Evolutionary conservation across 495 filamentous ascomycete species (phyloP), one percentile per base, ranked within the genome.

Genomic region (Penicillium diatomitis): DNA sequence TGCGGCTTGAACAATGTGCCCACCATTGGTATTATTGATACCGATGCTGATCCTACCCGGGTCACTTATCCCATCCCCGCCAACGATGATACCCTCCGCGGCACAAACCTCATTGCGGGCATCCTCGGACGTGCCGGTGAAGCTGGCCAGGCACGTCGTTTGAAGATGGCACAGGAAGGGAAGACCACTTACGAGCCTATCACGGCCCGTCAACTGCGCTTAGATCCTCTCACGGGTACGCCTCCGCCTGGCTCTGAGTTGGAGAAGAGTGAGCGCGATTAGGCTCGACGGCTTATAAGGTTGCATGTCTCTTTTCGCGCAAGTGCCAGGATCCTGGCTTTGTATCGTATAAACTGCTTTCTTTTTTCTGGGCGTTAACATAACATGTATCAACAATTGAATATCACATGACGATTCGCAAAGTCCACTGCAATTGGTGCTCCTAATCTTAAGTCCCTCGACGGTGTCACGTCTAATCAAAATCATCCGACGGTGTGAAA

Each of bases 41-140:
- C 92, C 0, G 84, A 99, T 68, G 82, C 86, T 5, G 81, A 99
- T 68, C 88, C 92, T 4, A 88, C 87, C 2, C 88, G 87, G 75
- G 88, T 97, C 32, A 99, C 92, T 5, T 99, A 99, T 66, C 87
- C 88, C 3, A 96, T 99, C 54, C 92, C 92, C 4, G 86, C 88
- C 12, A 99, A 99, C 62, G 92, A 99, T 60, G 92, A 99, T 67
- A 94, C 88, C 80, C 57, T 96, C 55, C 83, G 90, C 12, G 81
- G 83, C 51, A 75, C 88, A 11, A 76, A 82, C 56, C 72, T 97
- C 49, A 89, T 99, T 60, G 86, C 86, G 7, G 87, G 87, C 38
- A 80, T 90, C 6, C 73, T 99, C 8, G 94, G 90, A 4, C 75
- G 84, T 4, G 92, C 94, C 4, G 92, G 89, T 7, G 68, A 95